A percentile compares a stretch with the other conserved stretches of the same genome.
Evolutionary conservation across 768 basidiomycete genomes (phyloP).

Genomic region (Mycena pura): DNA sequence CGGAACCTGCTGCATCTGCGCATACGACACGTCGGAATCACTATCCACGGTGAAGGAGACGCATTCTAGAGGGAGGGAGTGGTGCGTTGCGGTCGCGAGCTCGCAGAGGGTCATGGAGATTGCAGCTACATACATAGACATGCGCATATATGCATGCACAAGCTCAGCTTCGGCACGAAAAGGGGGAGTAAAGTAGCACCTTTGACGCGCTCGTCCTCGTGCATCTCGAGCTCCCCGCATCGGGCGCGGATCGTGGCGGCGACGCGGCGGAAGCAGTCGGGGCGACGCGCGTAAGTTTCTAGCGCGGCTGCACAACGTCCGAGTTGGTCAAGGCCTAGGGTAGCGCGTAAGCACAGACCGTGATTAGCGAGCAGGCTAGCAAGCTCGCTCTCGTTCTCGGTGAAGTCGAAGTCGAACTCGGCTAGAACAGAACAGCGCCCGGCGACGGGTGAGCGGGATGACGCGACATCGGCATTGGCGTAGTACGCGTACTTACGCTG

Average conservation of each 20-base stretch:
- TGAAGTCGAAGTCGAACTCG: background rate
- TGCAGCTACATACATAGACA: conserved; percentile 67
- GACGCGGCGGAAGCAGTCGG: conserved; percentile 70
- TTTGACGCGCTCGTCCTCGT: conserved; percentile 65
- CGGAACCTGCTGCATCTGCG: conserved; percentile 38
- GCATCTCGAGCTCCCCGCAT: conserved; percentile 64
- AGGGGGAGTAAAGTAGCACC: too few relatives aligned
- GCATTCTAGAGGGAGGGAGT: conserved; percentile 75
- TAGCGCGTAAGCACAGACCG: conserved; percentile 8
- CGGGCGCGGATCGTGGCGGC: conserved; percentile 52
- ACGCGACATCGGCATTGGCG: too few relatives aligned
- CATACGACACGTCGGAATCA: conserved; percentile 16
- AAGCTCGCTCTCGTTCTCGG: conserved; percentile 6
- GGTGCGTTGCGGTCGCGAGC: conserved; percentile 73
- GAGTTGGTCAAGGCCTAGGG: background rate
- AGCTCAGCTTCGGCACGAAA: too few relatives aligned
- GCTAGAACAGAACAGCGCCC: conserved; percentile 1
- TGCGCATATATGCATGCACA: too few relatives aligned
- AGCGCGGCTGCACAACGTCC: conserved; percentile 47
- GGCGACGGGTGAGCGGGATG: too few relatives aligned
- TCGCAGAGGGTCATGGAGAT: conserved; percentile 84
- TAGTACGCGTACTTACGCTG: too few relatives aligned
- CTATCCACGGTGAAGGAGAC: conserved; percentile 39
- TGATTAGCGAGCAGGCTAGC: conserved; percentile 25
- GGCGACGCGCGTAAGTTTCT: conserved; percentile 49